phyloP scores from a whole-genome alignment of 352 stramenopile species.

The Phytophthora capsici region DNA sequence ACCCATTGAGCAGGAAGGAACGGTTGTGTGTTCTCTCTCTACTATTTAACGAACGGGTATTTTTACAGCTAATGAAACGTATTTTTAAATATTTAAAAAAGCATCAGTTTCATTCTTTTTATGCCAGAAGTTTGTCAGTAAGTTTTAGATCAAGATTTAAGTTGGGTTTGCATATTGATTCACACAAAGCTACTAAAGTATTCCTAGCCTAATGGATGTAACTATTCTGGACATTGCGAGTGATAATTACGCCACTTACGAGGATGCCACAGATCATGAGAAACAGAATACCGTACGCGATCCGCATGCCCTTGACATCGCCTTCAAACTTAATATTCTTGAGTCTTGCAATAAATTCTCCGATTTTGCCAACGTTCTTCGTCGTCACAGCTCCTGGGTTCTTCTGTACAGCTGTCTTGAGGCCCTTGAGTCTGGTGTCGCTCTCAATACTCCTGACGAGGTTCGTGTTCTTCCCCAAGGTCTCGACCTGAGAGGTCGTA shows the following conservation, averaged over 20 bases:
- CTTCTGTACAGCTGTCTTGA: background rate
- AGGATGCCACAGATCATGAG: constrained; percentile 9
- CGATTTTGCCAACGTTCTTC: constrained; percentile 9
- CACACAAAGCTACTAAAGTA: background rate
- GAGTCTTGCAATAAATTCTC: constrained; percentile 5
- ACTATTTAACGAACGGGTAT: background rate
- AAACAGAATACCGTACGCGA: constrained; percentile 20
- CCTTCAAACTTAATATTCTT: constrained; percentile 13
- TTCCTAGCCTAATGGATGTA: constrained; percentile 18
- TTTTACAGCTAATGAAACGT: background rate
- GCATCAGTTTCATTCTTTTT: too few relatives aligned
- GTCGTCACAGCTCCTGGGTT: background rate
- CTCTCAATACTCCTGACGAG: constrained; percentile 2
- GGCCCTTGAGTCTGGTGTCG: background rate
- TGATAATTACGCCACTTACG: background rate
- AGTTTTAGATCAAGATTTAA: too few relatives aligned
- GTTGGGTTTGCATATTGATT: constrained; percentile 1
- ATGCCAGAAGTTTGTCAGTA: too few relatives aligned
- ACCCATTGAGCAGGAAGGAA: too few relatives aligned
- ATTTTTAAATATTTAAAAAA: too few relatives aligned
- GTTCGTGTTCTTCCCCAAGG: constrained; percentile 4
- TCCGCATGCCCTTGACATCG: constrained; percentile 17
- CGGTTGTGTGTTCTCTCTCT: too few relatives aligned
- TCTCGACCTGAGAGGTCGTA: constrained; percentile 1
- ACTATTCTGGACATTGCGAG: constrained; percentile 9